Conservation (phyloP, 1,284 basidiomycete species). For the Trametes polyzona region DNA sequence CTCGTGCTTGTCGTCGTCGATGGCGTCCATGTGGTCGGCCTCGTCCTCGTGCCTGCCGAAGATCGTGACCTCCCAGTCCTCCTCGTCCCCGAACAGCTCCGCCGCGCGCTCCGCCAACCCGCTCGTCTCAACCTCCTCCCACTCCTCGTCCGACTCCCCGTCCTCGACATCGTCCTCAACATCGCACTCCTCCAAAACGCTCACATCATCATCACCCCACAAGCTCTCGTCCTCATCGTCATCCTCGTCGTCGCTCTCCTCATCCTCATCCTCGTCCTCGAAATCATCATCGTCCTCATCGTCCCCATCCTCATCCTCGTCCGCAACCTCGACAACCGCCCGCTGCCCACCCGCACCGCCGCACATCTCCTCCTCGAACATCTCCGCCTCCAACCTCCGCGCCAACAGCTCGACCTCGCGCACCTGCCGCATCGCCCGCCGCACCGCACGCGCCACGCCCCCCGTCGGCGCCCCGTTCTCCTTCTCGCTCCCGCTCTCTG, state of each 20-base stretch:
- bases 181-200: neutral
- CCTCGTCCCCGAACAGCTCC: neutral
- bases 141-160: neutral
- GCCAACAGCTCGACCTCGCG: conserved; percentile 9
- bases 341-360: neutral
- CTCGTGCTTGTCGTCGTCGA: neutral
- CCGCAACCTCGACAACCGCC: neutral
- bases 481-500: neutral
- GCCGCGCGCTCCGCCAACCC: neutral
- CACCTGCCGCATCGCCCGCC: conserved; percentile 9
- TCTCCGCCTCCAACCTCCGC: conserved; percentile 1
- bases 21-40: neutral
- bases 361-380: neutral
- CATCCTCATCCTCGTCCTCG: neutral
- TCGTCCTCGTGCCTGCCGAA: conserved; percentile 9
- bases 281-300: neutral
- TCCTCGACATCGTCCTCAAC: neutral
- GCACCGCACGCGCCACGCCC: neutral
- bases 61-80: conserved; percentile 6
- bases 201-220: neutral
- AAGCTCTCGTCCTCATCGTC: neutral
- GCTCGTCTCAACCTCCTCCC: neutral
- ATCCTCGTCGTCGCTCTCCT: neutral
- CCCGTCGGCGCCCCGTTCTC: neutral
- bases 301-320: neutral